These are phyloP conservation scores for Astrothelium macrocarpum DNA, from an alignment of 495 filamentous ascomycete genomes.

Conservation along the genomic window DNA sequence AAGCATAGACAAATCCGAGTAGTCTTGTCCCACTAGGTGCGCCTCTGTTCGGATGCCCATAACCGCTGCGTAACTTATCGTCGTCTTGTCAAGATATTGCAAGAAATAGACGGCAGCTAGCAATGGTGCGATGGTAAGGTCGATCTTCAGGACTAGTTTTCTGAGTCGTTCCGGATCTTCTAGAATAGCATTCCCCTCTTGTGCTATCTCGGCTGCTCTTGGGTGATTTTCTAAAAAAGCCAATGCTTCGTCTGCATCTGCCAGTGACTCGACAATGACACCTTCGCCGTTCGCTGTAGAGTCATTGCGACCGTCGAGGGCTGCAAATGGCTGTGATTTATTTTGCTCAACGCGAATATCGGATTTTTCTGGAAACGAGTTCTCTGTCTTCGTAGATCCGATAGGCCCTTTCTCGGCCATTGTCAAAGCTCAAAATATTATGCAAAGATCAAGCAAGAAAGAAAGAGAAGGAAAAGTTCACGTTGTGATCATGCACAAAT, in stretches of 20 bases:
- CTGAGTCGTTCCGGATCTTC: conserved; percentile 22
- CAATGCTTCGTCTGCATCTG: conserved; percentile 28
- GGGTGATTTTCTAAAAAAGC: conserved; percentile 27
- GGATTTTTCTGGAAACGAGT: background rate
- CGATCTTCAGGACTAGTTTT: conserved; percentile 12
- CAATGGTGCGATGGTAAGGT: conserved; percentile 11
- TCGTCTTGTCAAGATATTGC: conserved; percentile 27
- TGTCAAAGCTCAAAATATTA: background rate
- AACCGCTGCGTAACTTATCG: conserved; percentile 20
- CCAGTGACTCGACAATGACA: conserved; percentile 16
- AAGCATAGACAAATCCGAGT: conserved; percentile 10
- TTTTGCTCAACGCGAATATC: conserved; percentile 5
- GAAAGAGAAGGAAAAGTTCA: background rate
- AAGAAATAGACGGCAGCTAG: conserved; percentile 12
- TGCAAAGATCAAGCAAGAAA: background rate
- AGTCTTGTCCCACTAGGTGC: conserved; percentile 16
- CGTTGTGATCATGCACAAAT: background rate
- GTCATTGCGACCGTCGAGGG: conserved; percentile 23
- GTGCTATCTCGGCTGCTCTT: conserved; percentile 19
- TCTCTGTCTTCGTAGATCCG: background rate
- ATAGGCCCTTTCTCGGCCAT: background rate
- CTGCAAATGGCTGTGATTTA: conserved; percentile 23
- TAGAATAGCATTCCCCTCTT: conserved; percentile 25
- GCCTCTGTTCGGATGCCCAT: conserved; percentile 19
- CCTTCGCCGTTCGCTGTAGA: conserved; percentile 7